phyloP scores from a whole-genome alignment of 1,284 basidiomycete species.

The Phellopilus nigrolimitatus region DNA sequence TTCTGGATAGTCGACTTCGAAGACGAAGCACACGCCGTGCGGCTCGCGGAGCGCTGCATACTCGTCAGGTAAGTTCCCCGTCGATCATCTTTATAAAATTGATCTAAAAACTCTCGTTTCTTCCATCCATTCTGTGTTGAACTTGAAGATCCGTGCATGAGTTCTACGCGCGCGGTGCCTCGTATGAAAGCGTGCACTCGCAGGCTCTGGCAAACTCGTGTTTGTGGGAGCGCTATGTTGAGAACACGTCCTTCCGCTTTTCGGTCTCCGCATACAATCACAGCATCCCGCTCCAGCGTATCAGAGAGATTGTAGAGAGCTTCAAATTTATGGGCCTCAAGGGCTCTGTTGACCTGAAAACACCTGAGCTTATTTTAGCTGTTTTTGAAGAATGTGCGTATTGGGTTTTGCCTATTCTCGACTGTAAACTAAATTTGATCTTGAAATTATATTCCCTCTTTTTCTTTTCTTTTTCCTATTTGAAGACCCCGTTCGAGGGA shows the following conservation, averaged over 20 bases:
- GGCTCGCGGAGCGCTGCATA: slow-evolving; percentile 77
- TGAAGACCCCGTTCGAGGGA: slow-evolving; percentile 43
- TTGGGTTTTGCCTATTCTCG: slow-evolving; percentile 31
- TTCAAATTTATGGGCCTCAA: slow-evolving; percentile 84
- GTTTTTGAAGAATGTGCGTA: slow-evolving; percentile 88
- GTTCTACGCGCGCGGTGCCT: slow-evolving; percentile 65
- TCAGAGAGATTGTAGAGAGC: slow-evolving; percentile 68
- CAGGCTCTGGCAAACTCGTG: slow-evolving; percentile 42
- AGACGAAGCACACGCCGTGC: slow-evolving; percentile 65
- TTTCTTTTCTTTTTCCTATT: slow-evolving; percentile 6
- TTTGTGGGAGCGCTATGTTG: slow-evolving; percentile 58
- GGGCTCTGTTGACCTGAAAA: slow-evolving; percentile 82
- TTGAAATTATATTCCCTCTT: background rate
- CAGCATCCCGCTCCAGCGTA: slow-evolving; percentile 60
- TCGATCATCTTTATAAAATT: slow-evolving; percentile 29
- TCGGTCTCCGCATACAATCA: slow-evolving; percentile 75
- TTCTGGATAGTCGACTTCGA: slow-evolving; percentile 73
- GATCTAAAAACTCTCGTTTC: background rate
- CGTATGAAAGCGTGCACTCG: slow-evolving; percentile 68
- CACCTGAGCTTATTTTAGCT: slow-evolving; percentile 73
- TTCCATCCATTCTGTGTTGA: slow-evolving; percentile 27
- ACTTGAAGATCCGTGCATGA: slow-evolving; percentile 65
- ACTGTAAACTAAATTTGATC: no score
- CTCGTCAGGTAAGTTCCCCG: slow-evolving; percentile 74
- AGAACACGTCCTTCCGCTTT: slow-evolving; percentile 77